phyloP scores from a whole-genome alignment of 2,329 filamentous ascomycete species.

The Claviceps humidiphila region DNA sequence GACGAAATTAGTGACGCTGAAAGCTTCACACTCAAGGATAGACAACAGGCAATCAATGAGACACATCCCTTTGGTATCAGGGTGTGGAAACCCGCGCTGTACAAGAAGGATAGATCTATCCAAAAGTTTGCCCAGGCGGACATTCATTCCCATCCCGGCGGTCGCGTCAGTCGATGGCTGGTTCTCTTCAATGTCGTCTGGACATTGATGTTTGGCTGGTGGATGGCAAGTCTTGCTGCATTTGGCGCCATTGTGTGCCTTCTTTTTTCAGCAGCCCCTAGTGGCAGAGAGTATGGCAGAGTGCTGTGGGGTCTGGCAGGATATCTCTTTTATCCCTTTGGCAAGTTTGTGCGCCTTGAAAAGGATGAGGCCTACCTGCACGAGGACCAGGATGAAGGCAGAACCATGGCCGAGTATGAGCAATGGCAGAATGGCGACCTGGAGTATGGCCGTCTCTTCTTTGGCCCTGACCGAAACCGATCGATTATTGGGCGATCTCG shows the following conservation, averaged over 20 bases:
- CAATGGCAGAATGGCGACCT: conserved; percentile 97
- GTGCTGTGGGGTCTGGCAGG: conserved; percentile 72
- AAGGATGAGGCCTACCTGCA: conserved; percentile 89
- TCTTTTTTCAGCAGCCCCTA: conserved; percentile 63
- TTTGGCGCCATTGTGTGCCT: conserved; percentile 67
- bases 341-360: conserved; percentile 85
- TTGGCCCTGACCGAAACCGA: conserved; percentile 65
- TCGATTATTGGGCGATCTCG: conserved; percentile 78
- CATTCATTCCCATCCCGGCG: conserved; percentile 88
- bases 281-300: conserved; percentile 72
- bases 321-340: conserved; percentile 93
- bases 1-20: conserved; percentile 65
- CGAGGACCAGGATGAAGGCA: conserved; percentile 88
- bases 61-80: conserved; percentile 98
- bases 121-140: conserved; percentile 93
- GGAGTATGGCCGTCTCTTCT: conserved; percentile 90
- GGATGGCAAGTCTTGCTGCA: conserved; percentile 69
- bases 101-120: conserved; percentile 94
- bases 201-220: conserved; percentile 92
- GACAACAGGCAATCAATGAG: conserved; percentile 95
- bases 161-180: conserved; percentile 71
- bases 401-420: conserved; percentile 97
- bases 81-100: conserved; percentile 95
- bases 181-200: conserved; percentile 81
- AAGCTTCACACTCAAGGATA: conserved; percentile 94